Conservation (phyloP, 2,329 filamentous ascomycete species). For the Colletotrichum trifolii region DNA sequence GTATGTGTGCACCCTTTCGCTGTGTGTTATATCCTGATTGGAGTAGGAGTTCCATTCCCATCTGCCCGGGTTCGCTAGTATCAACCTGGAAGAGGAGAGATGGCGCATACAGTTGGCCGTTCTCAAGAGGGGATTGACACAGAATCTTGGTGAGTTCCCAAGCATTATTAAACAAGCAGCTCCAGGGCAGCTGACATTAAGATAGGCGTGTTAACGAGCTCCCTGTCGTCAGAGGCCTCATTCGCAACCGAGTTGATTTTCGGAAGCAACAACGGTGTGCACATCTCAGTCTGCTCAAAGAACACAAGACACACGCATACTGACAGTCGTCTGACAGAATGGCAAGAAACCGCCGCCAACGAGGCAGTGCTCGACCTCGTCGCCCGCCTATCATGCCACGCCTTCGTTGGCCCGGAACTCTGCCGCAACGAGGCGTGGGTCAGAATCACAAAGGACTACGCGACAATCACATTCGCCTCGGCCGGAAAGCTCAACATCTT, state of each 20-base stretch:
- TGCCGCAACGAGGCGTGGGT: conserved; percentile 61
- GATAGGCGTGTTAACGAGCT: background rate
- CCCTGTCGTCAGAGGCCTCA: background rate
- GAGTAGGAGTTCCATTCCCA: background rate
- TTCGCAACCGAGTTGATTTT: conserved; percentile 2
- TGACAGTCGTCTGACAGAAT: conserved; percentile 38
- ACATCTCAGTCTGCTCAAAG: background rate
- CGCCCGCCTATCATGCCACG: conserved; percentile 59
- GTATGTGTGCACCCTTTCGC: too few species aligned
- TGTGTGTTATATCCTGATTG: background rate
- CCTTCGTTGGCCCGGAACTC: conserved; percentile 58
- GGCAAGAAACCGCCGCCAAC: conserved; percentile 18
- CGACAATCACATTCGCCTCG: conserved; percentile 49
- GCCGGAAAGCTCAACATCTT: conserved; percentile 50
- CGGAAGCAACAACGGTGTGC: background rate
- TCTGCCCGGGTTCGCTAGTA: background rate
- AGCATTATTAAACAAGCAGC: background rate
- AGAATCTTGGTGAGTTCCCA: background rate
- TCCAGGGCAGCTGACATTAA: background rate
- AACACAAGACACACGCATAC: too few species aligned
- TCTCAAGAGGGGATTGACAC: background rate
- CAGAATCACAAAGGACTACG: conserved; percentile 54
- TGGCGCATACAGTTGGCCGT: background rate
- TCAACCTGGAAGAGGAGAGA: background rate
- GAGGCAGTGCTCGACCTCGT: conserved; percentile 45